Evolutionary conservation across 2,329 filamentous ascomycete genomes (phyloP).

Genomic region (Fusarium lateritium): DNA sequence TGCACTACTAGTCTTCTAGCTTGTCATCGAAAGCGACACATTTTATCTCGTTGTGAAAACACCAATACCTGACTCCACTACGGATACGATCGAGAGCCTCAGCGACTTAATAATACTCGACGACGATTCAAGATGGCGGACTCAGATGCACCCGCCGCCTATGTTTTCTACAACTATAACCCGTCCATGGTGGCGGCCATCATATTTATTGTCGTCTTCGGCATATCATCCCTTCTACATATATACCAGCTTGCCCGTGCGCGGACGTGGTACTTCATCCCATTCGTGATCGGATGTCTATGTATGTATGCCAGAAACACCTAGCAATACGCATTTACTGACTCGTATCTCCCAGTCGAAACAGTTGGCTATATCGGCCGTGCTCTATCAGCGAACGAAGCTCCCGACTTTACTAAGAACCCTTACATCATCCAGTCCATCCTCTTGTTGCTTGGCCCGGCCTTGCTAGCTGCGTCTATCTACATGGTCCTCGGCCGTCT

Average conservation of each 20-base stretch:
- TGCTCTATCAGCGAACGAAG: conserved; percentile 59
- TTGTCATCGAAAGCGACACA: not conserved
- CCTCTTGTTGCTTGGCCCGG: conserved; percentile 57
- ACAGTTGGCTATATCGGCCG: conserved; percentile 63
- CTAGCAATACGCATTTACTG: not conserved
- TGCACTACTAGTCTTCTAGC: not conserved
- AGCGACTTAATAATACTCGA: not conserved
- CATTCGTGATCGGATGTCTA: conserved; percentile 67
- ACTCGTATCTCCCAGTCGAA: conserved; percentile 42
- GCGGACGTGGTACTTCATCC: conserved; percentile 67
- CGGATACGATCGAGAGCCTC: conserved; percentile 8
- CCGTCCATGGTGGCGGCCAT: conserved; percentile 61
- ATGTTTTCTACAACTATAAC: conserved; percentile 62
- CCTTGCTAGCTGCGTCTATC: conserved; percentile 61
- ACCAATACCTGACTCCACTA: not conserved
- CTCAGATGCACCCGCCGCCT: conserved; percentile 23
- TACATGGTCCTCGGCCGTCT: conserved; percentile 64
- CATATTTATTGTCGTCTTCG: conserved; percentile 60
- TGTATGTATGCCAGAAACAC: conserved; percentile 54
- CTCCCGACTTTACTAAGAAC: conserved; percentile 54
- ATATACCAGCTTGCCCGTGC: conserved; percentile 56
- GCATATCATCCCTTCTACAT: conserved; percentile 56
- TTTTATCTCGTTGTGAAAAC: not conserved
- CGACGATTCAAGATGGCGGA: conserved; percentile 32
- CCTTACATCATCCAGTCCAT: conserved; percentile 60